Conservation (phyloP, 768 basidiomycete genomes). For the Lepiota subincarnata region DNA sequence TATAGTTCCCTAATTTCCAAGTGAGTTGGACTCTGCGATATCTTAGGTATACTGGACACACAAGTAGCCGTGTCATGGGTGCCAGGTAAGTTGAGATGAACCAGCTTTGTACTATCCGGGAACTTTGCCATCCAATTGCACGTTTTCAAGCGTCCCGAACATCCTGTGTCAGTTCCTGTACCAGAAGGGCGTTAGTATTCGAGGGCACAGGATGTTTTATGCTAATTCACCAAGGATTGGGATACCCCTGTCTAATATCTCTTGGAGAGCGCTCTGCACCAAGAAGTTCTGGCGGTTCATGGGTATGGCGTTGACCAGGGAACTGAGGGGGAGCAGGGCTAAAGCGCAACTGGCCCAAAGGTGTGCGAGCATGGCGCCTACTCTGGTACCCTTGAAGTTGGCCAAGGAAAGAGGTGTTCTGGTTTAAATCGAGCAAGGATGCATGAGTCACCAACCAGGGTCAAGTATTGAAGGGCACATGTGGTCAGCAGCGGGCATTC, state of each 20-base stretch:
- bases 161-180: slow-evolving; percentile 32
- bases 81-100: slow-evolving; percentile 50
- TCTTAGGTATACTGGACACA: slow-evolving; percentile 15
- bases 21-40: neutral
- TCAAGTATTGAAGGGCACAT: neutral
- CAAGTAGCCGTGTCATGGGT: slow-evolving; percentile 49
- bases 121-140: slow-evolving; percentile 45
- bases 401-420: neutral
- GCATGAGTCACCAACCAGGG: neutral
- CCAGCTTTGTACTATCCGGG: slow-evolving; percentile 37
- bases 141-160: slow-evolving; percentile 28
- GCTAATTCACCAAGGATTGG: slow-evolving; percentile 4
- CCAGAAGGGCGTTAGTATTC: no score
- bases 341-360: neutral
- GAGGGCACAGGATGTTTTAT: neutral
- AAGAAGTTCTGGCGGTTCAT: neutral
- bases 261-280: neutral
- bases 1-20: slow-evolving; percentile 37
- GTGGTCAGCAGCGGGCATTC: no score
- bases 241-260: slow-evolving; percentile 4
- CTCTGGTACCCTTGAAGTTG: neutral
- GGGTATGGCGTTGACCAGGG: slow-evolving; percentile 1
- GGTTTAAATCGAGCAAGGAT: no score
- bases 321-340: neutral
- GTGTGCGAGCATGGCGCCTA: neutral